phyloP scores from a whole-genome alignment of 345 rosid species.

The Sonneratia caseolaris region DNA sequence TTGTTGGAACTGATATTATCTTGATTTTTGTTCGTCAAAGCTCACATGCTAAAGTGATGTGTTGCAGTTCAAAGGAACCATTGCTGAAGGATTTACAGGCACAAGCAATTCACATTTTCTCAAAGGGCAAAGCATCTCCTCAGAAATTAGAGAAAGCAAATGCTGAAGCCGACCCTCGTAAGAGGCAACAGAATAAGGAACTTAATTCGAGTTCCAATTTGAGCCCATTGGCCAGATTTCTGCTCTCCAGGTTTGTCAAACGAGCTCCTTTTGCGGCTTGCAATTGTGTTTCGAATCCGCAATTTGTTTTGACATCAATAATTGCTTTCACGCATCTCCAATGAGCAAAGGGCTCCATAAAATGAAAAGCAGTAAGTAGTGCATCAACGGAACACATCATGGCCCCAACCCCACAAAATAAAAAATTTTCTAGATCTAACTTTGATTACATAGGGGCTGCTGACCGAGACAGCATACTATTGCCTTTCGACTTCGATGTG shows the following conservation, averaged over 20 bases:
- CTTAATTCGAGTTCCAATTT: slow-evolving; percentile 25
- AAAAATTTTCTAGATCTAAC: not conserved
- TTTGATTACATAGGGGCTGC: not conserved
- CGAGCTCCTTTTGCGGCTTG: not conserved
- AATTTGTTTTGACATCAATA: not conserved
- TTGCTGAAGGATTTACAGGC: slow-evolving; percentile 65
- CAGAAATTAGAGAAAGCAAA: slow-evolving; percentile 22
- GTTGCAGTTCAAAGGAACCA: slow-evolving; percentile 67
- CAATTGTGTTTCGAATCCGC: not conserved
- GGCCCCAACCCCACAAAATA: no score
- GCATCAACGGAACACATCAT: no score
- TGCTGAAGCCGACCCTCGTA: slow-evolving; percentile 41
- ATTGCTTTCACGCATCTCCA: no score
- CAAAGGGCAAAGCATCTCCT: slow-evolving; percentile 29
- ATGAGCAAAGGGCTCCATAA: not conserved
- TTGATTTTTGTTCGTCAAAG: slow-evolving; percentile 1
- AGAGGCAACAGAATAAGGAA: slow-evolving; percentile 32
- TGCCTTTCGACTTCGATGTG: no score
- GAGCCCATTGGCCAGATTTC: slow-evolving; percentile 83
- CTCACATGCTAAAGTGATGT: slow-evolving; percentile 8
- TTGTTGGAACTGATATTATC: not conserved
- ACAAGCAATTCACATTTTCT: slow-evolving; percentile 39
- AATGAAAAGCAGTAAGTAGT: not conserved
- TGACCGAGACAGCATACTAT: no score
- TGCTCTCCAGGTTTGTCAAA: slow-evolving; percentile 71